These are phyloP conservation scores for Termitomyces sp. DNA, from an alignment of 768 basidiomycete species.

Conservation along the genomic window DNA sequence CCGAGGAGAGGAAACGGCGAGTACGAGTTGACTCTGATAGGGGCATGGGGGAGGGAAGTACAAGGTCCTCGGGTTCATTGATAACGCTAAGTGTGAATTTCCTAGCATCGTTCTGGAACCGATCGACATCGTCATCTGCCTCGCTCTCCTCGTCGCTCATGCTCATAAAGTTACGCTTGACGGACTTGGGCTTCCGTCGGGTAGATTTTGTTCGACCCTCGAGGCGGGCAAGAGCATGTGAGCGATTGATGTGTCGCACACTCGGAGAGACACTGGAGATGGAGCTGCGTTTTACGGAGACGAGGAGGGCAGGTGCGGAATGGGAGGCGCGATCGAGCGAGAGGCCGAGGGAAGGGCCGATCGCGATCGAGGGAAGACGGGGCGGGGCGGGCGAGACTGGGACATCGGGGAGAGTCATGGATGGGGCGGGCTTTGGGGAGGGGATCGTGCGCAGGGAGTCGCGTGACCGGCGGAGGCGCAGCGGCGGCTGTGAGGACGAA, in stretches of 20 bases:
- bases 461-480: slow-evolving; percentile 25
- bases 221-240: slow-evolving; percentile 57
- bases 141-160: slow-evolving; percentile 63
- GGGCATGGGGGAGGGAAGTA: slow-evolving; percentile 24
- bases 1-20: slow-evolving; percentile 9
- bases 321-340: slow-evolving; percentile 13
- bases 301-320: slow-evolving; percentile 14
- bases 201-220: slow-evolving; percentile 44
- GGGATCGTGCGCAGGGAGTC: slow-evolving; percentile 45
- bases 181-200: slow-evolving; percentile 12
- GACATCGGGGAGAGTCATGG: slow-evolving; percentile 41
- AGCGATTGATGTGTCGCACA: slow-evolving; percentile 42
- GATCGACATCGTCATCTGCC: slow-evolving; percentile 28
- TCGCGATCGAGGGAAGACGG: slow-evolving; percentile 25
- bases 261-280: slow-evolving; percentile 39
- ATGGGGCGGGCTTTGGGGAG: slow-evolving; percentile 57
- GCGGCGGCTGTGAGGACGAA: slow-evolving; percentile 22
- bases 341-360: slow-evolving; percentile 21
- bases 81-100: slow-evolving; percentile 14
- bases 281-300: slow-evolving; percentile 16
- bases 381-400: slow-evolving; percentile 12
- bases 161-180: slow-evolving; percentile 54
- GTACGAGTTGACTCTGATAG: slow-evolving; percentile 12
- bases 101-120: background rate
- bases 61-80: slow-evolving; percentile 33